phyloP scores from a whole-genome alignment of 345 rosid genomes.

The Aethionema arabicum region DNA sequence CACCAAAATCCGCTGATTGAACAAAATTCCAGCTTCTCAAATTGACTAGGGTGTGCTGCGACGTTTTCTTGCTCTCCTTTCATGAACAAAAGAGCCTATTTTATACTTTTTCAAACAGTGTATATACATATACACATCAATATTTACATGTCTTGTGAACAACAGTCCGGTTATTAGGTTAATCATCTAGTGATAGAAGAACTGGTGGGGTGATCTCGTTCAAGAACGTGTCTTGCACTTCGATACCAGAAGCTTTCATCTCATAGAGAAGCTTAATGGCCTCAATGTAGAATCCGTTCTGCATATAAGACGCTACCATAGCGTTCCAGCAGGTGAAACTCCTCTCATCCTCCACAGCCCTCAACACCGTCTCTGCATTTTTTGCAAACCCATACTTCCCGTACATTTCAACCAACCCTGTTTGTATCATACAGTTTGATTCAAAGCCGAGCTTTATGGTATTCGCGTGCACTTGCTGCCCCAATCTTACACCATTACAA shows the following conservation, averaged over 20 bases:
- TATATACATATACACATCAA: background rate
- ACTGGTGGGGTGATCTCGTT: slow-evolving; percentile 2
- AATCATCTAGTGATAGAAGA: background rate
- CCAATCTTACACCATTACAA: slow-evolving; percentile 47
- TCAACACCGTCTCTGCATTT: slow-evolving; percentile 52
- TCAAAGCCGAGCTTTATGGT: slow-evolving; percentile 60
- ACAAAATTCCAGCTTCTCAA: background rate
- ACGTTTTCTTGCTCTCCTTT: slow-evolving; percentile 19
- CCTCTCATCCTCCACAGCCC: slow-evolving; percentile 28
- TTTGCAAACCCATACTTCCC: slow-evolving; percentile 47
- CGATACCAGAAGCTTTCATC: slow-evolving; percentile 58
- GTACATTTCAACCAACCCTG: slow-evolving; percentile 66
- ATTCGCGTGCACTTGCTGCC: slow-evolving; percentile 58
- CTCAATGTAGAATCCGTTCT: slow-evolving; percentile 46
- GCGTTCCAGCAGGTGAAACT: slow-evolving; percentile 47
- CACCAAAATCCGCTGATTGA: slow-evolving; percentile 45
- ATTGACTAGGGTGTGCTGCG: background rate
- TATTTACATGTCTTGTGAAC: background rate
- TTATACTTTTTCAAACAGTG: slow-evolving; percentile 2
- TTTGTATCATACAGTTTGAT: slow-evolving; percentile 38
- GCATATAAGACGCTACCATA: slow-evolving; percentile 51
- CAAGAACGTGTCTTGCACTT: slow-evolving; percentile 36
- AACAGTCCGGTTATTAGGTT: background rate
- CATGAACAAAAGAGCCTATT: background rate
- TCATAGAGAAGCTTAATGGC: slow-evolving; percentile 62